Conservation (phyloP, 1,139 yeast genomes). For the Protomyces pachydermus region DNA sequence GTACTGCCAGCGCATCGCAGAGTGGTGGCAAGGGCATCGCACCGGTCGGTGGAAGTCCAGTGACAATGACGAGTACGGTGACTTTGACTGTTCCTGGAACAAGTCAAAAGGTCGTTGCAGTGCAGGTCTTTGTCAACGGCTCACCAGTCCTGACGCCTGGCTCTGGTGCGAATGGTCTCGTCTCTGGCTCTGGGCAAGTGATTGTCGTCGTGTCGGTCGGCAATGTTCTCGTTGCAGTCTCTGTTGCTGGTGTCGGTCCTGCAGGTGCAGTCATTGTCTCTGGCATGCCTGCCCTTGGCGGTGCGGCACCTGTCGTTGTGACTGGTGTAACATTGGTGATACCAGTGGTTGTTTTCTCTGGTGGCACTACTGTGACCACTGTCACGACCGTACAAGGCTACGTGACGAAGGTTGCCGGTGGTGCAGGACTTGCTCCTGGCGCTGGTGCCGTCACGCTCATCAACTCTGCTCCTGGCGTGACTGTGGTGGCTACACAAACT, state of each 20-base stretch:
- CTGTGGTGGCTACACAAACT: neutral
- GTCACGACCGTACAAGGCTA: neutral
- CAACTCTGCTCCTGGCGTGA: neutral
- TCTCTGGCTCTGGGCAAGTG: neutral
- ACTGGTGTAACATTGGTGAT: neutral
- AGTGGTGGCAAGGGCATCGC: too few relatives aligned
- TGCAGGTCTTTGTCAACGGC: neutral
- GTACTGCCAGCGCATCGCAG: too few relatives aligned
- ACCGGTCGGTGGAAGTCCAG: too few relatives aligned
- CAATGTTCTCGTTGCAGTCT: neutral
- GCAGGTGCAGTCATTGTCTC: neutral
- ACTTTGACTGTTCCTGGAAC: neutral
- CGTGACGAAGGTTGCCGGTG: neutral
- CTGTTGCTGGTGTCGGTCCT: neutral
- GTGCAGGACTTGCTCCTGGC: neutral
- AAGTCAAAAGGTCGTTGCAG: neutral
- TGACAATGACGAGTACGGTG: neutral
- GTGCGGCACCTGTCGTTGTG: neutral
- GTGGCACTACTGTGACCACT: neutral
- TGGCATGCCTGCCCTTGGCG: neutral
- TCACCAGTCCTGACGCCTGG: neutral
- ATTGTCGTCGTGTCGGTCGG: neutral
- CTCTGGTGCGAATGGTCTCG: neutral
- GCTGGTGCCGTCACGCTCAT: neutral
- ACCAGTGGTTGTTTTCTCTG: neutral